These are phyloP conservation scores for Agarophyton chilense DNA, from an alignment of 23 red algal genomes.

Conservation along the genomic window DNA sequence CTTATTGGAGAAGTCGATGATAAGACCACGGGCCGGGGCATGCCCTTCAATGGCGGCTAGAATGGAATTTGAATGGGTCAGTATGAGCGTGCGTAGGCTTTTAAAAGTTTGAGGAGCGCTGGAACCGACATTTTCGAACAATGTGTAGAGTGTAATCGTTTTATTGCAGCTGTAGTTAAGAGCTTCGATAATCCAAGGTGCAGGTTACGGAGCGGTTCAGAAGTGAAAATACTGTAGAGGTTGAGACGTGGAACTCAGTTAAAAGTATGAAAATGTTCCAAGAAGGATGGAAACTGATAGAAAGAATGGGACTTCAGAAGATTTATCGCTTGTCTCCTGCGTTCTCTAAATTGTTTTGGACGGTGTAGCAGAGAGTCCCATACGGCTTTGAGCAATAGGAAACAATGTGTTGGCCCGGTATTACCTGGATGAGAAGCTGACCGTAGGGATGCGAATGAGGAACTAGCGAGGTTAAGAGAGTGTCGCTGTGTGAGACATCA, in stretches of 20 bases:
- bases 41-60: neutral
- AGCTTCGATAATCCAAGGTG: slow-evolving; percentile 7
- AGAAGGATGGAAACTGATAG: no score
- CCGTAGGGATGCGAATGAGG: neutral
- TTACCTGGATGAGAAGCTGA: neutral
- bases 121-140: neutral
- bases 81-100: neutral
- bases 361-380: neutral
- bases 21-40: neutral
- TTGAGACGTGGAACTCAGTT: neutral
- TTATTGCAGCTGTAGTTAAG: neutral
- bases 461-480: neutral
- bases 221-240: slow-evolving; percentile 20
- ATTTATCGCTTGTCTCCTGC: neutral
- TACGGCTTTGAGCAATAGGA: neutral
- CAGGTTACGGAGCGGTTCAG: slow-evolving; percentile 22
- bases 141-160: neutral
- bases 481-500: neutral
- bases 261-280: neutral
- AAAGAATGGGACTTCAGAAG: neutral
- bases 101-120: neutral
- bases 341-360: neutral
- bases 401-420: neutral
- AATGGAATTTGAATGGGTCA: slow-evolving; percentile 6
- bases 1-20: no score